phyloP scores from a whole-genome alignment of 148 eudicot genomes.

The Euryodendron excelsum region DNA sequence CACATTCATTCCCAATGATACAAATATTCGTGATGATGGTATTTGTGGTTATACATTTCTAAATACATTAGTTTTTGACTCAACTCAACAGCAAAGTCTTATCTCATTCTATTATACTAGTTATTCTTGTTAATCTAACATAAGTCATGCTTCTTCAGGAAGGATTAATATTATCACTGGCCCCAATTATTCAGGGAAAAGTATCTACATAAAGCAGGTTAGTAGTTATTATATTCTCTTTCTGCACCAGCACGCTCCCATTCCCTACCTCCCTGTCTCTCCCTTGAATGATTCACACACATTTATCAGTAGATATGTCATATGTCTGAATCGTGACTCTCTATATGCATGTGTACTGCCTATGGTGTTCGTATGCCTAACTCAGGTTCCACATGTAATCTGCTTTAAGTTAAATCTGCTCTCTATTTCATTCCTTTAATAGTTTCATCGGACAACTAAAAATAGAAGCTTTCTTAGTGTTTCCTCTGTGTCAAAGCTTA shows the following conservation, averaged over 20 bases:
- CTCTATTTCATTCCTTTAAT: background rate
- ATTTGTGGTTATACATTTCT: slow-evolving; percentile 10
- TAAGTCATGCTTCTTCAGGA: slow-evolving; percentile 53
- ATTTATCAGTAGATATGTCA: background rate
- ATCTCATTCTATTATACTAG: background rate
- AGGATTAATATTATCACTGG: slow-evolving; percentile 88
- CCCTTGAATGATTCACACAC: background rate
- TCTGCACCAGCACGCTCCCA: slow-evolving; percentile 3
- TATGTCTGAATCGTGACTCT: background rate
- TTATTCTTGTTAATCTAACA: slow-evolving; percentile 4
- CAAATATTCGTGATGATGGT: slow-evolving; percentile 75
- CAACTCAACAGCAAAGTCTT: background rate
- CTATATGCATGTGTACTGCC: background rate
- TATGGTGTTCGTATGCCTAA: background rate
- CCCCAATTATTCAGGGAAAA: slow-evolving; percentile 98
- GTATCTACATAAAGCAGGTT: slow-evolving; percentile 96
- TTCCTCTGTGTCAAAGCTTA: background rate
- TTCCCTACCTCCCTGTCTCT: background rate
- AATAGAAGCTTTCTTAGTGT: background rate
- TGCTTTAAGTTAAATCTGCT: background rate
- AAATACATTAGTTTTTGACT: slow-evolving; percentile 7
- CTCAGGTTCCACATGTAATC: background rate
- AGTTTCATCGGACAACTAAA: background rate
- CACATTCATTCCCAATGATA: slow-evolving; percentile 94
- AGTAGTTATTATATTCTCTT: slow-evolving; percentile 6